Percentiles rank a stretch among this genome's conserved stretches.
These are phyloP conservation scores for Asterionellopsis glacialis DNA, from an alignment of 108 stramenopile genomes.

Conservation along the genomic window DNA sequence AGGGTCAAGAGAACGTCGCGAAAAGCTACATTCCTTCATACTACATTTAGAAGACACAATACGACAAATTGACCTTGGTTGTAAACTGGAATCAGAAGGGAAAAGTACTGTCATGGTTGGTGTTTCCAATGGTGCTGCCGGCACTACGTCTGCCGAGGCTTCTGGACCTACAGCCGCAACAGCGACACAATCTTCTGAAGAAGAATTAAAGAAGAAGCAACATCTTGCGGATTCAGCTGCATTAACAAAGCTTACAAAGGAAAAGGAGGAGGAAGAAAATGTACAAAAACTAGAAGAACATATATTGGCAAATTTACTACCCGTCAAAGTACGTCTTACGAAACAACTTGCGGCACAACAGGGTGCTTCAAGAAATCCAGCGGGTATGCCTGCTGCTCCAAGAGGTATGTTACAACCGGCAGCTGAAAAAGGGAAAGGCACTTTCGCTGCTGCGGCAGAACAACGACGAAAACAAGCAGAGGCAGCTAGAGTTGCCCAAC, in stretches of 20 bases:
- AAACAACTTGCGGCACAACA: slow-evolving; percentile 82
- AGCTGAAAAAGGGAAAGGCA: slow-evolving; percentile 35
- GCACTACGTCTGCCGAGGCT: slow-evolving; percentile 4
- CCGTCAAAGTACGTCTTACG: slow-evolving; percentile 76
- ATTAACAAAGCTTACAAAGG: slow-evolving; percentile 38
- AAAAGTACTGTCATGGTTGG: background rate
- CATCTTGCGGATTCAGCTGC: slow-evolving; percentile 33
- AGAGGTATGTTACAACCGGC: slow-evolving; percentile 34
- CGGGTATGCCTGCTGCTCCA: slow-evolving; percentile 55
- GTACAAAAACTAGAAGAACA: slow-evolving; percentile 82
- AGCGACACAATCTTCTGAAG: slow-evolving; percentile 5
- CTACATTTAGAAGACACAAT: slow-evolving; percentile 77
- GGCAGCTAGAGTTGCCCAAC: slow-evolving; percentile 28
- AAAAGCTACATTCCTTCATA: slow-evolving; percentile 84
- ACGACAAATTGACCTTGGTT: slow-evolving; percentile 64
- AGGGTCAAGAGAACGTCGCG: slow-evolving; percentile 70
- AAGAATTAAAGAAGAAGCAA: slow-evolving; percentile 10
- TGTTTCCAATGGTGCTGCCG: slow-evolving; percentile 8
- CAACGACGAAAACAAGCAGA: slow-evolving; percentile 49
- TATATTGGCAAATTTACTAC: slow-evolving; percentile 76
- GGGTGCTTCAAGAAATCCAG: slow-evolving; percentile 74
- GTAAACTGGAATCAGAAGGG: slow-evolving; percentile 37
- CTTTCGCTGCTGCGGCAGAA: slow-evolving; percentile 63
- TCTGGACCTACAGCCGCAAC: background rate
- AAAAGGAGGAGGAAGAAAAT: slow-evolving; percentile 68